Base-by-base conservation (phyloP, 2,329 filamentous ascomycete genomes). In the Arthroderma sp. region DNA sequence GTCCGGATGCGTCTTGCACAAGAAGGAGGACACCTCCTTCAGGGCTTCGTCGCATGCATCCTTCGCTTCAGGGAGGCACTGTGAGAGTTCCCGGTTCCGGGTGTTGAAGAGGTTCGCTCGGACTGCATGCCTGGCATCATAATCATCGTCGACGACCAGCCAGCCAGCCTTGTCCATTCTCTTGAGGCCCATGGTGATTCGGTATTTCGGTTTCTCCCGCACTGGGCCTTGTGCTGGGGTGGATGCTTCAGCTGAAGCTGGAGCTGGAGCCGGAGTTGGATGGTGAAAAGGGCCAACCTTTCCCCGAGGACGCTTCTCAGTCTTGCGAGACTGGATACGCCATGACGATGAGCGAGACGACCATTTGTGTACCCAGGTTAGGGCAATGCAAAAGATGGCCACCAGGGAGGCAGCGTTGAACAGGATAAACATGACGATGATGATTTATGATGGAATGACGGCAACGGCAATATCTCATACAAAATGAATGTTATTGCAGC, bases 101-200 rank as follows among this genome's bases (percentile, higher is more conserved):
- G 66, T 68, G 1, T 64, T 58, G 2, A 80, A 67, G 35, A 80
- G 66, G 15, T 68, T 59, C 1, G 67, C 63, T 7, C 77, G 73
- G 7, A 77, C 68, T 1, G 63, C 59, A 60, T 77, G 74, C 60
- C 76, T 73, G 11, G 71, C 66, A 53, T 71, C 66, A 60, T 79
- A 78, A 28, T 71, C 70, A 11, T 72, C 69, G 60, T 79, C 76
- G 52, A 80, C 64, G 0, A 70, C 74, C 11, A 80, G 69, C 78
- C 77, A 80, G 57, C 77, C 75, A 19, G 67, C 63, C 21, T 65
- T 62, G 38, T 76, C 74, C n/a, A 77, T 66, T 57, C 71, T 74
- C 56, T 69, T 71, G 15, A 80, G 67, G 15, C 76, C 75, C 71
- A 79, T 77, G 61, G 74, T 74, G 49, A 76, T 73, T 31, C 70